Base-by-base conservation (phyloP, 2,329 filamentous ascomycete genomes). In the Fusarium algeriense region DNA sequence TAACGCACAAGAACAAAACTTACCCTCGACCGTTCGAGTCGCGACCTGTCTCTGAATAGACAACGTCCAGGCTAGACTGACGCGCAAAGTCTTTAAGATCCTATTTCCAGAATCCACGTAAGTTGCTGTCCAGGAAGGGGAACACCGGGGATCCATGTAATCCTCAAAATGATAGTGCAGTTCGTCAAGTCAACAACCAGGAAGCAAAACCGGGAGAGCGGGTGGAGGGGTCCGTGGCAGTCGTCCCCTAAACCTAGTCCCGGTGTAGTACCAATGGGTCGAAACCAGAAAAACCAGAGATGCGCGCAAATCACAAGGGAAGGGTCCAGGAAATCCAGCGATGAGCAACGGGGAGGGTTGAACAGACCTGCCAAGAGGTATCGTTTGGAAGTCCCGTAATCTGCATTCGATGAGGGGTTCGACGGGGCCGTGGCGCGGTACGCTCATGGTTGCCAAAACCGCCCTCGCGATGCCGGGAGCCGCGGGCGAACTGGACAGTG, bases 301-400 rank as follows among this genome's bases (percentile, higher is more conserved):
- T 77, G 75, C 77, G 75, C 71, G 75, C 74, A 72, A 74, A 73
- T 67, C 69, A 79, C 69, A 75, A 75, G 72, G 73, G 69, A 73
- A 74, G 54, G 68, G 75, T 83, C 82, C 83, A 78, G 79, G 75
- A 80, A 79, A 76, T 83, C 83, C 83, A 82, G 79, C 80, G 80
- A 82, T 81, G 86, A 87, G 78, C 81, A 87, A 88, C 84, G 85
- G 86, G 89, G 86, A 86, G 86, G 83, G 82, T 52, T 81, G 82
- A 86, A 93, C 96, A 96, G 92, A 99, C 96, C 96, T 99, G 96
- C 96, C 96, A 99, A 90, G 95, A 98, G 88, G 96, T 99, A 88
- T 98, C 95, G 85, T 90, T 91, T 82, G 95, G 95, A 84, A 99
- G 93, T 86, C 95, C 95, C 87, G 93, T 93, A 80, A 99, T 97